Percentiles rank a stretch among this genome's conserved stretches.
phyloP scores from a whole-genome alignment of 2,329 filamentous ascomycete species.

The Xylariaceae sp. region DNA sequence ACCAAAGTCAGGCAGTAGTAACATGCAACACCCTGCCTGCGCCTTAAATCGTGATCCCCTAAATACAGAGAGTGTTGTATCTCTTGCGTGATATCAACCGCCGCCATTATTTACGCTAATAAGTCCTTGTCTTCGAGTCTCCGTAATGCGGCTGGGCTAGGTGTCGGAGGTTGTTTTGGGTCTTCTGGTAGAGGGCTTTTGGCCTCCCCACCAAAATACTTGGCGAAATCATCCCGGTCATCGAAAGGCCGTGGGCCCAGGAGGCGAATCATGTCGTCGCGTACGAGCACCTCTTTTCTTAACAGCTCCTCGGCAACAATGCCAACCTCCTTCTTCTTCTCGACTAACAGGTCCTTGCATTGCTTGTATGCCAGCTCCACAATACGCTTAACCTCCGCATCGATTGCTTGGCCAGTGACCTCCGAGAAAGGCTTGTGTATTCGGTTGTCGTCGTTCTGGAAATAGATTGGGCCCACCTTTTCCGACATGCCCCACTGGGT shows the following conservation, averaged over 20 bases:
- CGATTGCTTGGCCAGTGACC: conserved; percentile 86
- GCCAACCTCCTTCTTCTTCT: conserved; percentile 84
- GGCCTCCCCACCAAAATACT: conserved; percentile 72
- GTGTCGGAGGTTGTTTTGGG: conserved; percentile 29
- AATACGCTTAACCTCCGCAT: conserved; percentile 84
- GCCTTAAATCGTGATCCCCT: conserved; percentile 7
- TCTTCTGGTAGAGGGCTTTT: conserved; percentile 52
- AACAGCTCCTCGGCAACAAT: conserved; percentile 90
- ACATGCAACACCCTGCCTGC: conserved; percentile 10
- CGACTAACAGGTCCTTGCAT: conserved; percentile 75
- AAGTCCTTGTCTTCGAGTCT: conserved; percentile 25
- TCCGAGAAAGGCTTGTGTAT: conserved; percentile 95
- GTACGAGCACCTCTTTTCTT: conserved; percentile 81
- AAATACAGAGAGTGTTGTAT: conserved; percentile 14
- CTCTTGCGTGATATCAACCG: background rate
- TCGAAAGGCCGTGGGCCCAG: conserved; percentile 80
- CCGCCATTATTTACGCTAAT: conserved; percentile 23
- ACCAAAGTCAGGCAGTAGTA: conserved; percentile 2
- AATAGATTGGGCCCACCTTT: conserved; percentile 90
- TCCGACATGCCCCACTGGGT: conserved; percentile 99
- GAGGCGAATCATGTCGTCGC: conserved; percentile 88
- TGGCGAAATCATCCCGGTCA: conserved; percentile 83
- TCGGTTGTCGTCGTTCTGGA: conserved; percentile 75
- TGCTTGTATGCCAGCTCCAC: conserved; percentile 89
- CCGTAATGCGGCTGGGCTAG: conserved; percentile 30